Evolutionary conservation across 768 basidiomycete species (phyloP).

Genomic region (Hirschioporus abietinus): DNA sequence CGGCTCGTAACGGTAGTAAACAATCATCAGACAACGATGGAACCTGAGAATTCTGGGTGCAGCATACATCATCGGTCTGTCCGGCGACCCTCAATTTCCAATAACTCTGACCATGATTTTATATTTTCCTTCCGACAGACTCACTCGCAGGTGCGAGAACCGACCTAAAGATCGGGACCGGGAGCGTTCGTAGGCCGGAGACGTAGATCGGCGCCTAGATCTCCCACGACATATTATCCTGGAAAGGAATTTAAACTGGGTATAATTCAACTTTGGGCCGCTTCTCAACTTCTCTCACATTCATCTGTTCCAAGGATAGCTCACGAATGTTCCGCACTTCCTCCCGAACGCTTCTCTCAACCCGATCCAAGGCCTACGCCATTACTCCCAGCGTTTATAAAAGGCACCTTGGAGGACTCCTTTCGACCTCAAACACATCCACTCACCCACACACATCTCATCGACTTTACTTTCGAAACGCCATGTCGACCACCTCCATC

Average conservation of each 20-base stretch:
- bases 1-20: neutral
- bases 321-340: neutral
- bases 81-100: neutral
- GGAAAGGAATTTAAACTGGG: conserved; percentile 1
- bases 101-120: neutral
- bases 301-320: neutral
- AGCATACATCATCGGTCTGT: neutral
- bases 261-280: neutral
- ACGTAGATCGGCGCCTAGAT: neutral
- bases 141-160: neutral
- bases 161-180: neutral
- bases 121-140: neutral
- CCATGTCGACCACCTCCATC: conserved; percentile 18
- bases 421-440: neutral
- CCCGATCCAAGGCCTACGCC: neutral
- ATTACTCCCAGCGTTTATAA: neutral
- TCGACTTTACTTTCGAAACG: neutral
- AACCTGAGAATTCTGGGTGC: neutral
- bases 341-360: neutral
- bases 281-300: neutral
- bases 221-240: neutral
- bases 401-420: neutral
- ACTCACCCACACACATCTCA: neutral
- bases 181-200: neutral
- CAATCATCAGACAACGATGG: neutral